Evolutionary conservation across 306 rosid genomes (phyloP).

Genomic region (Lablab purpureus): DNA sequence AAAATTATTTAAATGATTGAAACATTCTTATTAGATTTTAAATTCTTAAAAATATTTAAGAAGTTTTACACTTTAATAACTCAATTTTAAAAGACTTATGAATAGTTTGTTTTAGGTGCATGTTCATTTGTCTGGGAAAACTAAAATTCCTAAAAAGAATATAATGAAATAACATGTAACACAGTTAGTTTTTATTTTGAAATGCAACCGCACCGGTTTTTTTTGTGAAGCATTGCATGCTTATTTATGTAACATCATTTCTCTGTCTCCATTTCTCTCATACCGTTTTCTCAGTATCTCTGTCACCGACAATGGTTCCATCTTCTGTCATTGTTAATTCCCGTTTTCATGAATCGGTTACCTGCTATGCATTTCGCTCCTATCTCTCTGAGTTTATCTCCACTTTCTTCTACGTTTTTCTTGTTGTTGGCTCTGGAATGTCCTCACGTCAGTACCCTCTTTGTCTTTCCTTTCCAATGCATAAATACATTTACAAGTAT

Average conservation of each 20-base stretch:
- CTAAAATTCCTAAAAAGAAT: too few species aligned
- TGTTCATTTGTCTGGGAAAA: too few species aligned
- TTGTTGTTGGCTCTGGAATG: conserved; percentile 74
- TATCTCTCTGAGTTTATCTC: conserved; percentile 88
- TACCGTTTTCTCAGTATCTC: background rate
- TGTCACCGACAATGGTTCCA: conserved; percentile 55
- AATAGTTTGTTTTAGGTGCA: too few species aligned
- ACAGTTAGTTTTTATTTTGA: too few species aligned
- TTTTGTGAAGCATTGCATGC: background rate
- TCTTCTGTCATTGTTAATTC: conserved; percentile 52
- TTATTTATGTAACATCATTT: conserved; percentile 13
- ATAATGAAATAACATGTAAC: too few species aligned
- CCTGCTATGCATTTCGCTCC: conserved; percentile 72
- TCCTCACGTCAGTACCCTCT: conserved; percentile 66
- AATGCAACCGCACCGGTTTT: too few species aligned
- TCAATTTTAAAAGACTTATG: too few species aligned
- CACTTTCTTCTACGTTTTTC: conserved; percentile 81
- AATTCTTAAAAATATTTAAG: too few species aligned
- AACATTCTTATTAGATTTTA: too few species aligned
- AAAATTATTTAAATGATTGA: too few species aligned
- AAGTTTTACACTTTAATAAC: too few species aligned
- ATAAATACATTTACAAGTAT: background rate
- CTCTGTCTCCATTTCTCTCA: background rate
- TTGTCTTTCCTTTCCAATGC: background rate
- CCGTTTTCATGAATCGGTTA: conserved; percentile 64